Conservation (phyloP, 2,329 filamentous ascomycete genomes). For the Metarhizium rileyi region DNA sequence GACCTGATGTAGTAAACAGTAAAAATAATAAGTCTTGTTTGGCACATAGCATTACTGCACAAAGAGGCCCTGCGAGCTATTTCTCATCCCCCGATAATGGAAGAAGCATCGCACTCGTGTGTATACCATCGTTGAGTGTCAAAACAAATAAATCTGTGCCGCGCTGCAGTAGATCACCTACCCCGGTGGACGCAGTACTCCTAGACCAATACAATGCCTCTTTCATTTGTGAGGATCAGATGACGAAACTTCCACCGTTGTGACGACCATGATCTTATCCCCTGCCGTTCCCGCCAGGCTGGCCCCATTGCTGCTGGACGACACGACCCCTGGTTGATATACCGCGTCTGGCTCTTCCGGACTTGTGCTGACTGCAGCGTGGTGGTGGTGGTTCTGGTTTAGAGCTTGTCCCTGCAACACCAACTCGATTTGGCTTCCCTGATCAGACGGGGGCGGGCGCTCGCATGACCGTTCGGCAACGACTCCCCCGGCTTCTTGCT, state of each 20-base stretch:
- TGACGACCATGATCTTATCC: conserved; percentile 19
- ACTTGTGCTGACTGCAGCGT: conserved; percentile 9
- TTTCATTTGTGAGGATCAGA: conserved; percentile 4
- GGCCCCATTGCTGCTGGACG: background rate
- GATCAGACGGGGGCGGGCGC: conserved; percentile 5
- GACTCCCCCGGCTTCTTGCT: conserved; percentile 11
- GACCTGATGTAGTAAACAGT: too few species aligned
- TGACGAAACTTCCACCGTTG: conserved; percentile 17
- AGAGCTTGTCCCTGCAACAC: conserved; percentile 10
- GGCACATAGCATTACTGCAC: too few species aligned
- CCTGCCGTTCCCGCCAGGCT: conserved; percentile 3
- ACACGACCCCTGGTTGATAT: conserved; percentile 1
- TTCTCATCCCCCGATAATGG: too few species aligned
- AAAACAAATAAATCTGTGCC: background rate
- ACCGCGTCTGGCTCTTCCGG: conserved; percentile 4
- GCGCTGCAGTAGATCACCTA: background rate
- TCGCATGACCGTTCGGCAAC: background rate
- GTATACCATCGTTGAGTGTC: too few species aligned
- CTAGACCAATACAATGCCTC: background rate
- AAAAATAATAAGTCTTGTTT: too few species aligned
- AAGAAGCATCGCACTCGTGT: too few species aligned
- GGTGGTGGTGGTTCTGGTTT: conserved; percentile 7
- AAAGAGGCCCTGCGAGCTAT: too few species aligned
- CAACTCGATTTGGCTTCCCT: conserved; percentile 22
- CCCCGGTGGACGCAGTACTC: background rate